phyloP scores from a whole-genome alignment of 1,284 basidiomycete species.

The Cryptococcus sp. region DNA sequence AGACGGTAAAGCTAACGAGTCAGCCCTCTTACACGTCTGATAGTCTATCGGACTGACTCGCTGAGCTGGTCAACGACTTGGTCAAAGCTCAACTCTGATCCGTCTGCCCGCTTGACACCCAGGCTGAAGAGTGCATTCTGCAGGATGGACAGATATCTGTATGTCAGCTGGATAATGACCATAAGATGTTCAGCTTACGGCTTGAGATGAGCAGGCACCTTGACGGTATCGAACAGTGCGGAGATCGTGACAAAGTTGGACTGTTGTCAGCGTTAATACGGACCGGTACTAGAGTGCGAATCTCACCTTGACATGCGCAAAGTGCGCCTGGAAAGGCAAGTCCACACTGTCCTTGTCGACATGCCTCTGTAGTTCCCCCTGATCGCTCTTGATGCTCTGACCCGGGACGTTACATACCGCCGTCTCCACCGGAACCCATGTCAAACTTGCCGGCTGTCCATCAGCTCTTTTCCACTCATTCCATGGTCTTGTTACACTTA shows the following conservation, averaged over 20 bases:
- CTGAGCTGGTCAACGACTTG: slow-evolving; percentile 87
- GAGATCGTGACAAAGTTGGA: slow-evolving; percentile 87
- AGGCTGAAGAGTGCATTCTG: slow-evolving; percentile 83
- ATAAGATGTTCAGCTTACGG: slow-evolving; percentile 56
- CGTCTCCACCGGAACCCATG: slow-evolving; percentile 89
- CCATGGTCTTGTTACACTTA: slow-evolving; percentile 19
- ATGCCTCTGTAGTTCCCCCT: slow-evolving; percentile 54
- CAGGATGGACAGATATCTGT: slow-evolving; percentile 75
- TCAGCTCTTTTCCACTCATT: too few species aligned
- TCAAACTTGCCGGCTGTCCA: slow-evolving; percentile 72
- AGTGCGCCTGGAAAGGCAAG: slow-evolving; percentile 87
- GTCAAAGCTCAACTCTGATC: slow-evolving; percentile 72
- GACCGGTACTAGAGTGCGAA: too few species aligned
- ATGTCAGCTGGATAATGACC: background rate
- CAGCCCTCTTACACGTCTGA: background rate
- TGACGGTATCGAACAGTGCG: slow-evolving; percentile 69
- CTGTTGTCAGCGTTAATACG: slow-evolving; percentile 44
- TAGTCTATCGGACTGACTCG: slow-evolving; percentile 46
- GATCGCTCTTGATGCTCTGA: slow-evolving; percentile 18
- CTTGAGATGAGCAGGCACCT: slow-evolving; percentile 64
- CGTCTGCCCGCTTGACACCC: slow-evolving; percentile 67
- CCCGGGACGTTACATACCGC: slow-evolving; percentile 39
- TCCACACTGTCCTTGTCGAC: slow-evolving; percentile 63
- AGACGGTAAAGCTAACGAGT: slow-evolving; percentile 67
- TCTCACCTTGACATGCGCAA: slow-evolving; percentile 75